Percentiles rank a stretch among this genome's conserved stretches.
Conservation (phyloP, 1,284 basidiomycete genomes). For the Schizophyllum commune region DNA sequence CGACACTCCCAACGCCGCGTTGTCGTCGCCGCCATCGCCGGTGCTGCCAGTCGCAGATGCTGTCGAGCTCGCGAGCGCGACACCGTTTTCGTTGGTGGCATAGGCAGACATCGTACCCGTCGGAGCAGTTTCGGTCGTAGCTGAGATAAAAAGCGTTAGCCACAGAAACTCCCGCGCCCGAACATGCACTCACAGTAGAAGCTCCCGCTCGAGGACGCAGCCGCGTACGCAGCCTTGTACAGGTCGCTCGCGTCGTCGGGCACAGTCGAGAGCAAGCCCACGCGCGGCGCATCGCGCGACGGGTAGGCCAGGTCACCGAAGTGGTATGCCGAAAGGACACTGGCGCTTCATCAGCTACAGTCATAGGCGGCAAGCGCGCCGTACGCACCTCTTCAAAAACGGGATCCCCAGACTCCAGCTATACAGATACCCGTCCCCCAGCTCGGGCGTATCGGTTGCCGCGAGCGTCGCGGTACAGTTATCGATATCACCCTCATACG, state of each 20-base stretch:
- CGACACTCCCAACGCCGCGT: background rate
- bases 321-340: slow-evolving; percentile 49
- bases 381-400: slow-evolving; percentile 39
- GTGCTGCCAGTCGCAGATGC: background rate
- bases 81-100: background rate
- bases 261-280: slow-evolving; percentile 64
- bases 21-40: background rate
- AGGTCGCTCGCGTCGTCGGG: slow-evolving; percentile 38
- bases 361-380: background rate
- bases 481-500: slow-evolving; percentile 26
- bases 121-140: background rate
- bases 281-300: slow-evolving; percentile 54
- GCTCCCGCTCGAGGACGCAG: background rate
- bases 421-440: slow-evolving; percentile 34
- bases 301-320: slow-evolving; percentile 61
- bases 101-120: background rate
- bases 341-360: slow-evolving; percentile 14
- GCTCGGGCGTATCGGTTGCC: slow-evolving; percentile 37
- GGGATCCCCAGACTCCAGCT: slow-evolving; percentile 50
- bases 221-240: background rate
- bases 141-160: background rate
- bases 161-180: no score
- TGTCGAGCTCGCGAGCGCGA: background rate
- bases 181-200: background rate
- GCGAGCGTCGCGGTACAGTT: slow-evolving; percentile 44